Base-by-base conservation (phyloP, 371 early-diverging fungal genomes). In the Entomophthora muscae region DNA sequence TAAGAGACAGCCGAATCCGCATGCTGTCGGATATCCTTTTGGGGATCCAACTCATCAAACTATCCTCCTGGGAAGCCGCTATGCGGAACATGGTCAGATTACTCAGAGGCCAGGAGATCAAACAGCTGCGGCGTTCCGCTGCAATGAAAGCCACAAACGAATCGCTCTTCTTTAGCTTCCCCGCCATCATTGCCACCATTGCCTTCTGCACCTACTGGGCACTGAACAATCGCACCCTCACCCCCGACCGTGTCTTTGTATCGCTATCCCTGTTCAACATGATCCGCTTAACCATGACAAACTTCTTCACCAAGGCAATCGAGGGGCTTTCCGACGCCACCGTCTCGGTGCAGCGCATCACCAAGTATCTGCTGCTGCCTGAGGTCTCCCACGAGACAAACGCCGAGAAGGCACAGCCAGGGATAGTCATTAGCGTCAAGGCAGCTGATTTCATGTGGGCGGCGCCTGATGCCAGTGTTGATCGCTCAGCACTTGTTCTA, bases 21-120 rank as follows among this genome's bases (percentile, higher is more conserved):
- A 68, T 84, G 42, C 82, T 86, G 75, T 77, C 77, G 0, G 87
- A 86, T 67, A 73, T 83, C 30, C 66, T 86, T 33, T 84, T 84
- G 0, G 83, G 82, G 26, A 83, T 86, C 66, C 84, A 84, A 67
- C 69, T 85, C 28, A 82, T 86, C 67, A 86, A 86, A 69, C 83
- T 83, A 66, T 84, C 84, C 66, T 83, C 84, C 1, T 84, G 85
- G 85, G 84, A 86, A 65, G 57, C 66, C 0, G 77, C 68, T 33
- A 75, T 75, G 55, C 65, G 70, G 55, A 72, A 74, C 10, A 68
- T 70, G 21, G 70, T 76, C 23, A 67, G 64, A 24, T 67, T 68
- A 2, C 72, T 76, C 3, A 68, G 84, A 3, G 65, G 58, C 7
- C 69, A 73, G 55, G 84, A 86, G 66, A 72, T 82, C 62, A 23